These are phyloP conservation scores for Daldinia vernicosa DNA, from an alignment of 495 filamentous ascomycete species.

Conservation along the genomic window DNA sequence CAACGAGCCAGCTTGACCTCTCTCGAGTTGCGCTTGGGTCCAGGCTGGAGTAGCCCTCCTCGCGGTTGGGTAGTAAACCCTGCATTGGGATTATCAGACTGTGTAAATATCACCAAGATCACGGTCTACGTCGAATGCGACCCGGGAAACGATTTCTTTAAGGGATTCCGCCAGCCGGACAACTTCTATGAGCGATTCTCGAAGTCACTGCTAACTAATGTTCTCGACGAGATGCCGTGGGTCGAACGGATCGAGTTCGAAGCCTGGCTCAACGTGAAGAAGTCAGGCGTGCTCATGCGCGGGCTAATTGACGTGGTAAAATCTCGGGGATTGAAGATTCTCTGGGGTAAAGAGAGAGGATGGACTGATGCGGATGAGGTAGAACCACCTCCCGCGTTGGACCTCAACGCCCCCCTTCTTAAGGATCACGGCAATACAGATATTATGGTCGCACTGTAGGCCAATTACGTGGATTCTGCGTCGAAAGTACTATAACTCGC, in stretches of 20 bases:
- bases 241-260: constrained; percentile 77
- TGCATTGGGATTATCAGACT: constrained; percentile 71
- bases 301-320: constrained; percentile 67
- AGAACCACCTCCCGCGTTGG: constrained; percentile 34
- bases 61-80: constrained; percentile 74
- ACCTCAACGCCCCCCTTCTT: constrained; percentile 40
- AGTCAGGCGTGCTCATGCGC: constrained; percentile 73
- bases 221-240: constrained; percentile 68
- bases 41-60: constrained; percentile 81
- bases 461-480: not conserved
- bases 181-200: constrained; percentile 81
- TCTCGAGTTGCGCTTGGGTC: constrained; percentile 80
- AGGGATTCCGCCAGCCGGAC: constrained; percentile 73
- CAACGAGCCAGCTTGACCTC: constrained; percentile 73
- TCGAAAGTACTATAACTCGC: constrained; percentile 6
- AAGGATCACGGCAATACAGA: constrained; percentile 30
- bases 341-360: constrained; percentile 75
- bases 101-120: constrained; percentile 66
- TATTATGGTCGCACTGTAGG: constrained; percentile 39
- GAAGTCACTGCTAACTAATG: constrained; percentile 62
- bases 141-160: constrained; percentile 75
- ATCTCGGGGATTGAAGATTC: constrained; percentile 61
- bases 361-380: constrained; percentile 63
- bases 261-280: constrained; percentile 74
- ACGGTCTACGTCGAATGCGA: constrained; percentile 84